Base-by-base conservation (phyloP, 768 basidiomycete genomes). In the Mycena rosella region DNA sequence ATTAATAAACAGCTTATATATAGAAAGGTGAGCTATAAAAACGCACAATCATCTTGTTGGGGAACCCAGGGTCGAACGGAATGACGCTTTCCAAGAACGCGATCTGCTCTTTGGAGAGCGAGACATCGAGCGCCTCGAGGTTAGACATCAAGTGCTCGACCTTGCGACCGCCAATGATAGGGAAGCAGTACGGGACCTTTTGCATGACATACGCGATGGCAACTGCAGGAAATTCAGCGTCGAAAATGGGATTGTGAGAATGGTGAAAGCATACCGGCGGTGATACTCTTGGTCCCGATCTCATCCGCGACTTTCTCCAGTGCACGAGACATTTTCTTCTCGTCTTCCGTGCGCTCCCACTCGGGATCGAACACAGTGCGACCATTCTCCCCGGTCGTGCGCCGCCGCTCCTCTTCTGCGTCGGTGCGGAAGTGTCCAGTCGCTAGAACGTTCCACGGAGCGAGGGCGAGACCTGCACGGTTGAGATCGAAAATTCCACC, bases 161-260 rank as follows among this genome's bases (percentile, higher is more conserved):
- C 32, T 59, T 59, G 45, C 57, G 57, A 5, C 57, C 57, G 45
- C 57, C 57, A 45, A 59, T 26, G n/a, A 59, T 59, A 20, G 57
- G 57, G 57, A 59, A 59, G 30, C 29, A 32, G 30, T 47, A 59
- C 2, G 57, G 57, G 30, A 47, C 30, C 73, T 88, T 89, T 38
- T 86, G 84, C 76, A 88, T 76, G 14, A 88, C 75, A 60, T 87
- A 88, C 15, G 86, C 85, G 65, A 89, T 84, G 9, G 86, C 86
- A 3, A 87, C 85, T 84, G 22, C 32, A 18, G 22, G 26, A 22
- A 15, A 13, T 5, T 40, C 38, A 40, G 38, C 17, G 38, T 18
- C 14, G 11, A 34, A 34, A 34, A 34, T 34, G 11, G 11, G 11
- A 34, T 34, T 6, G 32, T 34, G 38, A 30, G 32, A 11, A 45